phyloP scores from a whole-genome alignment of 2,329 filamentous ascomycete species.

The Penicillium sp. region DNA sequence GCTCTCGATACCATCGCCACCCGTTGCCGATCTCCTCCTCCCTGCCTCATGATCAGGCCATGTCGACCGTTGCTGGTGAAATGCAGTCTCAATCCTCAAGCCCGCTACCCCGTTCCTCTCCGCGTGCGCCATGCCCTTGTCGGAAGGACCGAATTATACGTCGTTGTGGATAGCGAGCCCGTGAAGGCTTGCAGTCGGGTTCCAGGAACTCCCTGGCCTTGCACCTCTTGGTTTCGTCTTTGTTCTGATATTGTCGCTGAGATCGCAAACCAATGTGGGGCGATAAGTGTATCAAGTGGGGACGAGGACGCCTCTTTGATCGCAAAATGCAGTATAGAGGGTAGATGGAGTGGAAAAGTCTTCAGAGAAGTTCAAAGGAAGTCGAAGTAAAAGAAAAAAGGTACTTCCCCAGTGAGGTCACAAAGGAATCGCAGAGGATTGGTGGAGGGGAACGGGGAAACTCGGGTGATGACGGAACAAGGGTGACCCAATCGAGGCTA shows the following conservation, averaged over 20 bases:
- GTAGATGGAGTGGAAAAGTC: neutral
- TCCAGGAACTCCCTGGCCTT: conserved; percentile 17
- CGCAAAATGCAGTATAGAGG: neutral
- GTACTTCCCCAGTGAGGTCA: conserved; percentile 15
- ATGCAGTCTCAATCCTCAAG: conserved; percentile 39
- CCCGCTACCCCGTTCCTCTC: conserved; percentile 32
- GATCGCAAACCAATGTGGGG: conserved; percentile 17
- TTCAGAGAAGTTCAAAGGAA: neutral
- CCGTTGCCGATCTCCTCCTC: conserved; percentile 21
- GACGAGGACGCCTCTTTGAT: conserved; percentile 6
- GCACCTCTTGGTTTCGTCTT: conserved; percentile 5
- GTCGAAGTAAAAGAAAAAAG: conserved; percentile 2
- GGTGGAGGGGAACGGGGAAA: conserved; percentile 9
- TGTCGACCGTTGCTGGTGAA: conserved; percentile 24
- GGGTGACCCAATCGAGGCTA: conserved; percentile 5
- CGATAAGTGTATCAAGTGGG: conserved; percentile 18
- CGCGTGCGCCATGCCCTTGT: conserved; percentile 36
- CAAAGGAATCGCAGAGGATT: conserved; percentile 16
- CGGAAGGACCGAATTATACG: conserved; percentile 17
- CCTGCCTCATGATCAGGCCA: conserved; percentile 23
- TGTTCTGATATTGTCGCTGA: conserved; percentile 7
- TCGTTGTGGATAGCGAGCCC: conserved; percentile 13
- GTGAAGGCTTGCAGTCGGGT: conserved; percentile 16
- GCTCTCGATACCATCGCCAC: conserved; percentile 36
- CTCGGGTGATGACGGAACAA: conserved; percentile 14